A percentile compares a stretch with the other conserved stretches of the same genome.
These are phyloP conservation scores for Jacaranda copaia DNA, from an alignment of 257 asterid species.

Conservation along the genomic window DNA sequence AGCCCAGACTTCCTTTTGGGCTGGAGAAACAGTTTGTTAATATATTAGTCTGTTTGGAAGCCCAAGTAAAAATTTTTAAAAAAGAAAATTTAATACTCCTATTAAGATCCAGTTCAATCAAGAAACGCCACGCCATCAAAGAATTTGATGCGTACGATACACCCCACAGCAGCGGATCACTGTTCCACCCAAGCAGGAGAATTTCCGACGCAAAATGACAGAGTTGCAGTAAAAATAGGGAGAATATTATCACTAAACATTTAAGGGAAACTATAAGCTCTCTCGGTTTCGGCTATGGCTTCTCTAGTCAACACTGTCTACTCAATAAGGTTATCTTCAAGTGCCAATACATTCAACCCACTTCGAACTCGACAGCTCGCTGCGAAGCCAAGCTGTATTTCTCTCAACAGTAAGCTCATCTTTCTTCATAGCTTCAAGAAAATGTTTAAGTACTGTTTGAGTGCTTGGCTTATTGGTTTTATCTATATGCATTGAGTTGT, in stretches of 20 bases:
- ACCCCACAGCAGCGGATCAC: slow-evolving; percentile 23
- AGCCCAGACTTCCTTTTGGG: background rate
- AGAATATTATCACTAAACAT: slow-evolving; percentile 37
- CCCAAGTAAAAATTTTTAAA: no score
- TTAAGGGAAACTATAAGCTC: slow-evolving; percentile 39
- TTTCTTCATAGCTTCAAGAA: slow-evolving; percentile 15
- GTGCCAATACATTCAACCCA: slow-evolving; percentile 38
- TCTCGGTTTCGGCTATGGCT: slow-evolving; percentile 55
- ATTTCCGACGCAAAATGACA: slow-evolving; percentile 10
- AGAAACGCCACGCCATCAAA: slow-evolving; percentile 20
- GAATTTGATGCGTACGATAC: background rate
- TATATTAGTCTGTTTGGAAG: no score
- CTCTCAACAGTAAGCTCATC: slow-evolving; percentile 53
- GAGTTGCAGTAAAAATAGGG: slow-evolving; percentile 15
- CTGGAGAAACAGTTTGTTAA: background rate
- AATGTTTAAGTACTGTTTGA: background rate
- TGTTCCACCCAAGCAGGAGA: slow-evolving; percentile 11
- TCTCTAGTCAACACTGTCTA: slow-evolving; percentile 55
- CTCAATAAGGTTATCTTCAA: slow-evolving; percentile 50
- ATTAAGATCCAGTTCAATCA: background rate
- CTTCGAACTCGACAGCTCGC: slow-evolving; percentile 49
- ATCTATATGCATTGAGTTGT: slow-evolving; percentile 29
- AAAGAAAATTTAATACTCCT: no score
- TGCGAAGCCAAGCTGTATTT: slow-evolving; percentile 51
- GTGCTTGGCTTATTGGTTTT: background rate